Evolutionary conservation across 2,329 filamentous ascomycete genomes (phyloP), one percentile per base, ranked within the genome.

Genomic region (Aureobasidium sp.): DNA sequence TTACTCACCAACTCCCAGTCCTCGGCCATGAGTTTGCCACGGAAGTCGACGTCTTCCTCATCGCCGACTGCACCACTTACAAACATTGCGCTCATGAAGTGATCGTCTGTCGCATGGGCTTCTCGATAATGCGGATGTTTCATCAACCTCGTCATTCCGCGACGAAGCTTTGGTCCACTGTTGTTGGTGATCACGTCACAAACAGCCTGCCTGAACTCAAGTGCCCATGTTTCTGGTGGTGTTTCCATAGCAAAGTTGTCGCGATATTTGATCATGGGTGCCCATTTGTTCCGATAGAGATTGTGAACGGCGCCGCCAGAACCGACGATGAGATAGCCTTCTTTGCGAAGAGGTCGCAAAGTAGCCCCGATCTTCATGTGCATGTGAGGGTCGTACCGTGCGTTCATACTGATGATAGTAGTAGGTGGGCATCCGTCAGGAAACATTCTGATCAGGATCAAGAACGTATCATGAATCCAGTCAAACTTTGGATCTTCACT

Each of bases 381-480:
- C 67, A 78, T 80, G 66, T 83, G 79, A 0, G 82, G 81, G 64
- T 84, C 81, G 67, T 80, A 84, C 6, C 79, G 73, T 0, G 79
- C 77, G 64, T 84, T 84, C 74, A 80, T 78, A 29, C 75, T 79
- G 61, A 84, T 72, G 61, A 87, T 77, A 3, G 84, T 86, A 0
- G 86, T 87, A 0, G 86, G 86, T 1, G 87, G 86, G 67, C 84
- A 87, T 17, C 75, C 77, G 1, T 69, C 66, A 0, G 86, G 86
- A 65, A 89, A 89, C 86, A 89, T 89, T 60, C 85, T 79, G 69
- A 88, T 86, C 7, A 88, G 76, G 62, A 88, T 82, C 2, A 89
- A 79, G 68, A 84, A 89, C 0, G 84, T 87, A 71, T 89, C 87
- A 74, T 89, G 85, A 69, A 89, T 88, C 86, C 86, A 89, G 68